Base-by-base conservation (phyloP, 2,329 filamentous ascomycete genomes). In the Chaetomiaceae sp. region DNA sequence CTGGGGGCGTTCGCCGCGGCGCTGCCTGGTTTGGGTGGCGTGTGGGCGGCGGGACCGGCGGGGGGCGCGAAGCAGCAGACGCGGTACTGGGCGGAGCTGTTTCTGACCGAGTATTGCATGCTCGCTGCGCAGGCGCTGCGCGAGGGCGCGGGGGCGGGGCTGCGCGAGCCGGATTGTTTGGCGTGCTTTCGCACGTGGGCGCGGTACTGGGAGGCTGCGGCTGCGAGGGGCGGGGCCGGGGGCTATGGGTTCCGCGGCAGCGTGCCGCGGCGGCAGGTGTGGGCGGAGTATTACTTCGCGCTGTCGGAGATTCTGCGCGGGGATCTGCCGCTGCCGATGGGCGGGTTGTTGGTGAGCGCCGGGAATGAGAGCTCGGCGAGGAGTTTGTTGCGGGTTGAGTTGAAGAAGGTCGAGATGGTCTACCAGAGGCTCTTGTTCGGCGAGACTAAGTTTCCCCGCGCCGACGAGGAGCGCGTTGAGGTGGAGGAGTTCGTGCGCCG, bases 381-480 rank as follows among this genome's bases (percentile, higher is more conserved):
- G 42, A 71, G 70, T 34, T 82, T 84, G 57, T 76, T 95, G 57
- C 76, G 83, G 42, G 73, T 79, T 20, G 91, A 97, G 67, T 65
- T 96, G 43, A 87, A 88, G 61, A 79, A 77, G 42, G 83, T 90
- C 9, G 88, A 97, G 65, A 67, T 77, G 2, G 77, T 83, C 8
- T 97, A 94, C 61, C 89, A 96, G 64, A 75, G 75, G 14, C 71
- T 93, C 4, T 70, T 98, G 20, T 73, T 96, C 4, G 77, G 76
- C 47, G 88, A 94, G 61, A 86, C 86, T 0, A 74, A 76, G 22
- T 98, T 98, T 57, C 93, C 93, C 0, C 84, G 81, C 56, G 90
- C 93, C 0, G 84, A 86, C 34, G 81, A 93, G 58, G 75, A 79
- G 42, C 88, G 90, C 48, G 71, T 77, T 36, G 86, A 91, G 60